Conservation (phyloP, 1,284 basidiomycete species). For the Porodaedalea pini region DNA sequence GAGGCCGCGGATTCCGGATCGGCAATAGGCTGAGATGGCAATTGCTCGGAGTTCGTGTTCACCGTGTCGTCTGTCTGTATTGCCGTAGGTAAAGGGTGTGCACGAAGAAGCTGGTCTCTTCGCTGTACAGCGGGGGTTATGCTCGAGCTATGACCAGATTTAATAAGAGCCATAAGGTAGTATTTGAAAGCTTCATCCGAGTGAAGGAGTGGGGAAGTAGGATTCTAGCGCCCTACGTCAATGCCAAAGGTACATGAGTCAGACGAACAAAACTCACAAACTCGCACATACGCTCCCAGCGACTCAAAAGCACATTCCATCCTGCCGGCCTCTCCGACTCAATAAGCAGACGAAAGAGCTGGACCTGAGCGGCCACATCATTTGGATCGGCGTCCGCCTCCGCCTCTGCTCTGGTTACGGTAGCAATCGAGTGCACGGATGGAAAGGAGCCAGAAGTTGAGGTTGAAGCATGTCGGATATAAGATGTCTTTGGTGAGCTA, state of each 20-base stretch:
- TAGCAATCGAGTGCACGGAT: conserved; percentile 22
- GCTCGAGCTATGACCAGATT: conserved; percentile 52
- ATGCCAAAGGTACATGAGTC: conserved; percentile 10
- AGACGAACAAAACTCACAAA: conserved; percentile 50
- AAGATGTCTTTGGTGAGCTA: not conserved
- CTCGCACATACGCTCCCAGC: conserved; percentile 79
- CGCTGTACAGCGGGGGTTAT: conserved; percentile 61
- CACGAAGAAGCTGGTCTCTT: conserved; percentile 56
- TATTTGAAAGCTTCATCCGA: conserved; percentile 68
- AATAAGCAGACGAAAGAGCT: conserved; percentile 62
- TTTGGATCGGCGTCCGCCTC: conserved; percentile 69
- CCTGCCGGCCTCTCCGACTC: conserved; percentile 62
- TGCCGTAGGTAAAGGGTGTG: conserved; percentile 24
- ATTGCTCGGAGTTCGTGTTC: conserved; percentile 13
- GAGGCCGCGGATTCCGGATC: conserved; percentile 8
- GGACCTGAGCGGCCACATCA: conserved; percentile 64
- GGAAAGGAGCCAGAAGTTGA: not conserved
- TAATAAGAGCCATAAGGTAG: conserved; percentile 66
- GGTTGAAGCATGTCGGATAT: conserved; percentile 10
- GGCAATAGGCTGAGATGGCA: conserved; percentile 19
- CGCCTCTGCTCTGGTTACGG: conserved; percentile 67
- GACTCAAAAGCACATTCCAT: conserved; percentile 65
- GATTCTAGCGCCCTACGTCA: conserved; percentile 43
- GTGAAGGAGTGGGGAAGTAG: conserved; percentile 59
- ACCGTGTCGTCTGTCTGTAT: not conserved